A percentile compares a stretch with the other conserved stretches of the same genome.
Conservation (phyloP, 306 rosid species). For the Corylus americana region DNA sequence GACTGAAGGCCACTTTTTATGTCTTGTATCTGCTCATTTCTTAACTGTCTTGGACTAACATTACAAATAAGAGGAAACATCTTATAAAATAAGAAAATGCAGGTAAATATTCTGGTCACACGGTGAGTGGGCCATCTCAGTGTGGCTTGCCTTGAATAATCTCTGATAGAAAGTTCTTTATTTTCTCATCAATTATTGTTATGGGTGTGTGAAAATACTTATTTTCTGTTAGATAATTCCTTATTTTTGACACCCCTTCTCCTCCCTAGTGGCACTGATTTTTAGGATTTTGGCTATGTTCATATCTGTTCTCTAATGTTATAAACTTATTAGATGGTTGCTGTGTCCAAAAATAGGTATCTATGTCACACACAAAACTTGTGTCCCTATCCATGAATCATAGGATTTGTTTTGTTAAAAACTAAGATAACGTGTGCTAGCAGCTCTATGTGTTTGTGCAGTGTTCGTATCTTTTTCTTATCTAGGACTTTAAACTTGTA, state of each 20-base stretch:
- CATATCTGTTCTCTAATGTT: too few species aligned
- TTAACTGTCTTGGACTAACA: neutral
- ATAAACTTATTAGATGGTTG: too few species aligned
- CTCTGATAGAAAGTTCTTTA: neutral
- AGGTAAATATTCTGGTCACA: neutral
- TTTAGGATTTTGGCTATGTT: too few species aligned
- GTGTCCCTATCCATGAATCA: too few species aligned
- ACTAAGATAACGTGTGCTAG: conserved; percentile 8
- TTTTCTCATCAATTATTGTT: neutral
- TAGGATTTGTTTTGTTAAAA: neutral
- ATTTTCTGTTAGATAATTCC: neutral
- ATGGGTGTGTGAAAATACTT: neutral
- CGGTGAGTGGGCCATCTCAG: neutral
- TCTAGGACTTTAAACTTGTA: conserved; percentile 24
- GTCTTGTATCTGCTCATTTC: neutral
- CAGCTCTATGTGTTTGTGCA: conserved; percentile 9
- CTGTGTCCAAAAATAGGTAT: too few species aligned
- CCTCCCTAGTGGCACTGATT: neutral
- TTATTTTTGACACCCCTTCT: neutral
- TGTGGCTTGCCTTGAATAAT: neutral
- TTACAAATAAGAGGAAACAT: neutral
- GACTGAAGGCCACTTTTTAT: neutral
- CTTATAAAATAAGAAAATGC: neutral
- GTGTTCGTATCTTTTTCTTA: conserved; percentile 21
- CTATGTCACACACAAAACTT: too few species aligned